Conservation (phyloP, 2,329 filamentous ascomycete species). For the Venturia oleaginea region DNA sequence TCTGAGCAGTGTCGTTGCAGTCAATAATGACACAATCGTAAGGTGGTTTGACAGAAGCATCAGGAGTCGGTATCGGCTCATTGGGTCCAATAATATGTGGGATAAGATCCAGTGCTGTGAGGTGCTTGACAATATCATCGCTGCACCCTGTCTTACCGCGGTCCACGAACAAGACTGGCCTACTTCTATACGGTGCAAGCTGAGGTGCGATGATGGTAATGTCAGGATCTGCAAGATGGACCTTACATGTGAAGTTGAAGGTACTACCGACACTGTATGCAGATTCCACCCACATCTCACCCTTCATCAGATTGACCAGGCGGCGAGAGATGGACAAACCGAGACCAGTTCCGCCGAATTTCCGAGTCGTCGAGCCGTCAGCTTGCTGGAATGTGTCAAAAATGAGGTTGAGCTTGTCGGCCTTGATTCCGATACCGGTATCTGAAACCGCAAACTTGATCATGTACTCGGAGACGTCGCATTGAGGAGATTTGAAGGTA, state of each 20-base stretch:
- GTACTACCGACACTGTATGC: conserved; percentile 83
- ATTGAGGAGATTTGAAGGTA: conserved; percentile 56
- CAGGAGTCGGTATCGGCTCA: conserved; percentile 51
- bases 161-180: conserved; percentile 90
- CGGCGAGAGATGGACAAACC: conserved; percentile 92
- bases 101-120: conserved; percentile 67
- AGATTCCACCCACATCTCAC: conserved; percentile 92
- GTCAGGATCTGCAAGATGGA: conserved; percentile 74
- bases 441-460: conserved; percentile 95
- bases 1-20: conserved; percentile 81
- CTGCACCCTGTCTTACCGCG: conserved; percentile 74
- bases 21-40: conserved; percentile 97
- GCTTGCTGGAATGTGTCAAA: conserved; percentile 99
- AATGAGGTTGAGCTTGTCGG: conserved; percentile 91
- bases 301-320: conserved; percentile 91
- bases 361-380: conserved; percentile 89
- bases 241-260: conserved; percentile 93
- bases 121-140: conserved; percentile 66
- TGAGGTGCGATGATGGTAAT: conserved; percentile 70
- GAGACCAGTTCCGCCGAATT: conserved; percentile 90
- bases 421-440: conserved; percentile 92
- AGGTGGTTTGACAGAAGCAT: conserved; percentile 44
- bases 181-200: conserved; percentile 81
- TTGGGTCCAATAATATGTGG: conserved; percentile 79
- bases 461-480: conserved; percentile 68